These are phyloP conservation scores for Myriangium duriaei DNA, from an alignment of 2,329 filamentous ascomycete genomes.

Conservation along the genomic window DNA sequence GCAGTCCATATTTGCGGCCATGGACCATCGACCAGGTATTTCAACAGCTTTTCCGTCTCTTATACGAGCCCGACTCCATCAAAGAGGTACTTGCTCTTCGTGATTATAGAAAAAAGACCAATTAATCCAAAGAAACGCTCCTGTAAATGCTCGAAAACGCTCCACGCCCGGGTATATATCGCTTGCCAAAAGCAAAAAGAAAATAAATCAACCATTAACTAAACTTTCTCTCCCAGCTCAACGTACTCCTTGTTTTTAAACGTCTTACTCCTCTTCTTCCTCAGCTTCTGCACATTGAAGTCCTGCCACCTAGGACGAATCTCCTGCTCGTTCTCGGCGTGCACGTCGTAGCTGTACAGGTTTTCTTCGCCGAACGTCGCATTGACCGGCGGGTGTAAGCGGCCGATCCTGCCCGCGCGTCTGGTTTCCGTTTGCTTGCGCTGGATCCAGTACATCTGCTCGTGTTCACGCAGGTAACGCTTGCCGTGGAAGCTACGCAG, in stretches of 20 bases:
- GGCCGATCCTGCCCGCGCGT: conserved; percentile 1
- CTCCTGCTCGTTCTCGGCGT: conserved; percentile 11
- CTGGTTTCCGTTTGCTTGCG: conserved; percentile 11
- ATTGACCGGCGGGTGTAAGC: conserved; percentile 8
- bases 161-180: too few relatives aligned
- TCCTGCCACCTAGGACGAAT: conserved; percentile 12
- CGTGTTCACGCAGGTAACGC: conserved; percentile 39
- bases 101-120: too few relatives aligned
- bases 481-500: conserved; percentile 47
- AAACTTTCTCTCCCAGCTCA: neutral
- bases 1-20: too few relatives aligned
- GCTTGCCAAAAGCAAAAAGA: neutral
- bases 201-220: neutral
- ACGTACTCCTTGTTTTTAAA: neutral
- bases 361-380: conserved; percentile 9
- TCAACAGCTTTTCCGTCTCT: too few relatives aligned
- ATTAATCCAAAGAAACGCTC: too few relatives aligned
- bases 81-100: too few relatives aligned
- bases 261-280: conserved; percentile 4
- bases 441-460: conserved; percentile 20
- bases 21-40: too few relatives aligned
- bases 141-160: too few relatives aligned
- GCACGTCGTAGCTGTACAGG: conserved; percentile 11
- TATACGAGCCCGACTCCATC: too few relatives aligned
- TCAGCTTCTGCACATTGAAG: conserved; percentile 8